Evolutionary conservation across 192 early-diverging fungal species (phyloP).

Genomic region (Linnemannia zychae): DNA sequence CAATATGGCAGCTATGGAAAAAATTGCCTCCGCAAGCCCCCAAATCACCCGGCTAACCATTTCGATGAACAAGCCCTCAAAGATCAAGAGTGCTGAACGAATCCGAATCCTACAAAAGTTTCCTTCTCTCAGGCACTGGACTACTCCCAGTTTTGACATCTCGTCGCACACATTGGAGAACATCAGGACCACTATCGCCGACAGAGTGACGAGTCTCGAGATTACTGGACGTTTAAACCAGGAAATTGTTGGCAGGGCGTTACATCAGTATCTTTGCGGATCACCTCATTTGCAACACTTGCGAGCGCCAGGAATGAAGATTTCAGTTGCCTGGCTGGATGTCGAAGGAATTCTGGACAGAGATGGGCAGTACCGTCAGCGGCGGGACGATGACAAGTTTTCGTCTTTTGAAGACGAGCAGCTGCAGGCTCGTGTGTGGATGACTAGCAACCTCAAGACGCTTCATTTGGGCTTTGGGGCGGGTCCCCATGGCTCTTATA

Average conservation of each 20-base stretch:
- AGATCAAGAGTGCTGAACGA: neutral
- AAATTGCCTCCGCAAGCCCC: neutral
- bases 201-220: constrained; percentile 1
- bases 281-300: neutral
- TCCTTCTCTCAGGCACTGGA: neutral
- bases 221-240: neutral
- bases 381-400: neutral
- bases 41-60: neutral
- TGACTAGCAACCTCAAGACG: neutral
- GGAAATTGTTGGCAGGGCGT: neutral
- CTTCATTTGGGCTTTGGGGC: constrained; percentile 1
- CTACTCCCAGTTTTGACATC: neutral
- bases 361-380: neutral
- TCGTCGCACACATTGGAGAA: neutral
- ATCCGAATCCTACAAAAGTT: neutral
- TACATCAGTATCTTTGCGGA: neutral
- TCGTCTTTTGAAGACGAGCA: neutral
- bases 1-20: neutral
- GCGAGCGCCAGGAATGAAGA: neutral
- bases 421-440: neutral
- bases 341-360: neutral
- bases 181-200: neutral
- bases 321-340: neutral
- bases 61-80: neutral
- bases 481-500: neutral